Conservation (phyloP, 202 grass and related monocot species). For the Carex arenaria region DNA sequence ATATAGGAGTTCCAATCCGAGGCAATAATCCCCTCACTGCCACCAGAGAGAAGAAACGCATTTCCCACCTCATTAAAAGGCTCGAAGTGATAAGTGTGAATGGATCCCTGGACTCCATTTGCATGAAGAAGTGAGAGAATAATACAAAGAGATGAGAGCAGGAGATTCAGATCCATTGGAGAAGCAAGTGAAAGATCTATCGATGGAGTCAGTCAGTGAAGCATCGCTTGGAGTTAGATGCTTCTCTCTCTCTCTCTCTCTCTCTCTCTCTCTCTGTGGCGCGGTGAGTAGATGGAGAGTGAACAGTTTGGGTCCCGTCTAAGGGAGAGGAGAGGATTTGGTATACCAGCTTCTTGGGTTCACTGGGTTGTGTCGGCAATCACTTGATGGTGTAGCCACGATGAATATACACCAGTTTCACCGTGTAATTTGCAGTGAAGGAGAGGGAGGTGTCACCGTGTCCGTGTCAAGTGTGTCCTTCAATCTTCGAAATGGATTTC, state of each 20-base stretch:
- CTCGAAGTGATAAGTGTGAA: constrained; percentile 83
- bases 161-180: constrained; percentile 49
- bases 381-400: background rate
- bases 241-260: constrained; percentile 37
- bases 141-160: constrained; percentile 27
- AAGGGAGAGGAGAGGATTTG: background rate
- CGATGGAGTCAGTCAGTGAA: constrained; percentile 22
- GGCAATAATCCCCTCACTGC: constrained; percentile 87
- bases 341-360: background rate
- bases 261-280: constrained; percentile 28
- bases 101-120: constrained; percentile 54
- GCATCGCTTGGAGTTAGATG: background rate
- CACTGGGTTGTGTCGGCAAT: background rate
- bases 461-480: no score
- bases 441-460: background rate
- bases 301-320: constrained; percentile 16
- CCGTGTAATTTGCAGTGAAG: background rate
- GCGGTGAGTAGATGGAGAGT: constrained; percentile 7
- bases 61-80: constrained; percentile 98
- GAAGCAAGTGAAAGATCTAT: constrained; percentile 32
- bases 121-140: constrained; percentile 23
- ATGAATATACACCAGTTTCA: background rate
- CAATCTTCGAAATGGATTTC: no score
- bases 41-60: constrained; percentile 93
- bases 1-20: constrained; percentile 59